A percentile compares a stretch with the other conserved stretches of the same genome.
These are phyloP conservation scores for Fusarium compactum DNA, from an alignment of 2,329 filamentous ascomycete genomes.

Conservation along the genomic window DNA sequence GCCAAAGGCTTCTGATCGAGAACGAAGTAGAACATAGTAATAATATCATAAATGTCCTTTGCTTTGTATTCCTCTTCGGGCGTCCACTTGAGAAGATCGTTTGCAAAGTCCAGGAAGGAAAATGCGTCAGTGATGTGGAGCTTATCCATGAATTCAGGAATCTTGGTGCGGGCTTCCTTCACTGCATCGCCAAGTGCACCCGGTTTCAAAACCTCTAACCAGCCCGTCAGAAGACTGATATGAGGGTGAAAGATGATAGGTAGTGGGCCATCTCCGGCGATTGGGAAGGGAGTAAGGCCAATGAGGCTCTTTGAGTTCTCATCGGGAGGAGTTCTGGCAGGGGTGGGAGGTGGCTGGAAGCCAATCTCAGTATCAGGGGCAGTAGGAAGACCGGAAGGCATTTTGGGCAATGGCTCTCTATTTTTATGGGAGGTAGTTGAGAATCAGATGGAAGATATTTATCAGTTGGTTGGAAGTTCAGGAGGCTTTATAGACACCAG, in stretches of 20 bases:
- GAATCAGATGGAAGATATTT: not conserved
- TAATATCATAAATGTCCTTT: slow-evolving; percentile 17
- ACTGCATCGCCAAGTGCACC: slow-evolving; percentile 12
- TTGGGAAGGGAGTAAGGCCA: slow-evolving; percentile 1
- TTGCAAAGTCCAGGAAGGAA: slow-evolving; percentile 18
- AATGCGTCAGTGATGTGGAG: slow-evolving; percentile 4
- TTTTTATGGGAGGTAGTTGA: not conserved
- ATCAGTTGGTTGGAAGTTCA: rapidly evolving
- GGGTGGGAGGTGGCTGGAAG: slow-evolving; percentile 15
- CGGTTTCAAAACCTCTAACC: not conserved
- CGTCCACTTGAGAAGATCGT: slow-evolving; percentile 14
- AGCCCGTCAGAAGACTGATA: slow-evolving; percentile 5
- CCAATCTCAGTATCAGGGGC: slow-evolving; percentile 9
- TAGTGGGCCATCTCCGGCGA: not conserved
- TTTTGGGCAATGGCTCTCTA: not conserved
- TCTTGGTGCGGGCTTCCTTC: not conserved
- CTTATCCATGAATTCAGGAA: slow-evolving; percentile 19
- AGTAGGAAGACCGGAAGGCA: slow-evolving; percentile 25
- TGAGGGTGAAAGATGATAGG: not conserved
- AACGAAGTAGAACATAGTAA: slow-evolving; percentile 14
- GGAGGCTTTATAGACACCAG: not conserved
- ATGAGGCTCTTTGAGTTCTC: slow-evolving; percentile 2
- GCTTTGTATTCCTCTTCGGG: slow-evolving; percentile 1
- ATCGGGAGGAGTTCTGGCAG: not conserved
- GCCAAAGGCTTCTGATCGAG: slow-evolving; percentile 5